Conservation (phyloP, 2,329 filamentous ascomycete genomes). For the Neofusicoccum kwambonambiense region DNA sequence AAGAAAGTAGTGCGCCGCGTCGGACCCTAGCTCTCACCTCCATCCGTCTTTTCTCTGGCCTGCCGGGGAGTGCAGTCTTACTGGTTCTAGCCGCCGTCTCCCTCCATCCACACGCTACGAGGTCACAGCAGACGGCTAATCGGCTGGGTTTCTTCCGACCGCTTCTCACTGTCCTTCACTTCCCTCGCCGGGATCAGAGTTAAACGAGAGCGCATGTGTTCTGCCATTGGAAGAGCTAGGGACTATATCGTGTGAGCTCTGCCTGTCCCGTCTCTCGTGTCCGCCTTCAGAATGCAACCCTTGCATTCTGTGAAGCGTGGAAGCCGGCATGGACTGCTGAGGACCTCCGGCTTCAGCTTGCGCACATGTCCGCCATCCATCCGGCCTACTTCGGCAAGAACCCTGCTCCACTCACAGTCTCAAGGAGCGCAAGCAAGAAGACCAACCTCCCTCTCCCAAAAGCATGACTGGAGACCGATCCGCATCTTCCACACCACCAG, state of each 20-base stretch:
- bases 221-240: background rate
- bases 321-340: background rate
- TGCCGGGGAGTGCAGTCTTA: background rate
- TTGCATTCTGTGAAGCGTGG: background rate
- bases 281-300: background rate
- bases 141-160: too few species aligned
- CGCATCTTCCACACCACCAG: constrained; percentile 10
- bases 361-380: background rate
- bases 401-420: background rate
- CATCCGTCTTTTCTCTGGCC: background rate
- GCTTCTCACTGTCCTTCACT: too few species aligned
- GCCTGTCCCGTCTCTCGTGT: background rate
- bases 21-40: background rate
- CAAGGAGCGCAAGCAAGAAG: background rate
- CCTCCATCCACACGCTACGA: background rate
- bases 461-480: background rate
- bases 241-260: background rate
- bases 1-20: background rate
- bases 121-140: background rate
- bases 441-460: background rate
- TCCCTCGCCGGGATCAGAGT: background rate
- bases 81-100: background rate
- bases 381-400: background rate
- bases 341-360: background rate
- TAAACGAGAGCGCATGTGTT: background rate